Evolutionary conservation across 106 monocot species (phyloP).

Genomic region (Acorus calamus): DNA sequence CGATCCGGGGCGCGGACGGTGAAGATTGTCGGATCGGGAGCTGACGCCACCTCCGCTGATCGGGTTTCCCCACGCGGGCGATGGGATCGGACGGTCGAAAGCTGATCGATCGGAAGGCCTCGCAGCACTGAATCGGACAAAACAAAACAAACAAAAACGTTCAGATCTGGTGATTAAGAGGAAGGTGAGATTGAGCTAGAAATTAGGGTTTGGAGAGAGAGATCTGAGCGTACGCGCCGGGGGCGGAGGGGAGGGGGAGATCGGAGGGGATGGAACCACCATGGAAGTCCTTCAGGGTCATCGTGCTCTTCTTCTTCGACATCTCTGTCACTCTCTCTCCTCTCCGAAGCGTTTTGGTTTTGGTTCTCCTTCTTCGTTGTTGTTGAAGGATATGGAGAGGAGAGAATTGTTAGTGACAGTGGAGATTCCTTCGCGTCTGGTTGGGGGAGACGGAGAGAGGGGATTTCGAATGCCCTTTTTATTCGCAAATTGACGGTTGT

Average conservation of each 20-base stretch:
- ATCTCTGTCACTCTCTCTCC: conserved; percentile 15
- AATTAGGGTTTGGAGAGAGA: neutral
- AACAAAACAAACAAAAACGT: neutral
- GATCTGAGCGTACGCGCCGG: conserved; percentile 48
- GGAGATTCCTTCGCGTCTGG: too few species aligned
- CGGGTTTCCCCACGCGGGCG: conserved; percentile 34
- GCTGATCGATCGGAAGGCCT: conserved; percentile 37
- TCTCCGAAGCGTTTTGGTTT: too few species aligned
- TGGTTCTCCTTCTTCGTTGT: too few species aligned
- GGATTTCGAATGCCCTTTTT: too few species aligned
- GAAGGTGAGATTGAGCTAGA: neutral
- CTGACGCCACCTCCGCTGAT: conserved; percentile 17
- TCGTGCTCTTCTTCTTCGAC: conserved; percentile 94
- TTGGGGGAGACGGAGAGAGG: too few species aligned
- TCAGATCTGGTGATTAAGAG: neutral
- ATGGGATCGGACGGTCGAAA: conserved; percentile 13
- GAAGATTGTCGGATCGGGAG: conserved; percentile 3
- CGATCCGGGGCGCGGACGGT: conserved; percentile 45
- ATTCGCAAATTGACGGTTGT: too few species aligned
- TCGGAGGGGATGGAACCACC: conserved; percentile 98
- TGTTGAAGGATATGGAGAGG: too few species aligned
- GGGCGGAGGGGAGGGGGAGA: conserved; percentile 84
- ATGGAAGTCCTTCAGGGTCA: conserved; percentile 97
- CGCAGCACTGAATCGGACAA: conserved; percentile 22
- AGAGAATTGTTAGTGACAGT: too few species aligned